phyloP scores from a whole-genome alignment of 1,284 basidiomycete species.

The Cryptococcus hybrid region DNA sequence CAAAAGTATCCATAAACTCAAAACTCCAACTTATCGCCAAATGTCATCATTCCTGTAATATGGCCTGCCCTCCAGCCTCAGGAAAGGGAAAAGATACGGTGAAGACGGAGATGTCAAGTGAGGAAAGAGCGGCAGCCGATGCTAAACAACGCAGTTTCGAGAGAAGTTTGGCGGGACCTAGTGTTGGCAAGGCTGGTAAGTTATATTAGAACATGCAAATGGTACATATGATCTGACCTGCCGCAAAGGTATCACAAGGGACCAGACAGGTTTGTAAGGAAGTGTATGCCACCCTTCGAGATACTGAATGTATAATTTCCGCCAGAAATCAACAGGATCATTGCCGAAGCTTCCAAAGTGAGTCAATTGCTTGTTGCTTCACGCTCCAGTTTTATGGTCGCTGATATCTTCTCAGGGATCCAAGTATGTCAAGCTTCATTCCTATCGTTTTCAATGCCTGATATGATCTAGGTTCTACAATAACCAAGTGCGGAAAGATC shows the following conservation, averaged over 20 bases:
- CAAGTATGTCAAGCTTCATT: slow-evolving; percentile 26
- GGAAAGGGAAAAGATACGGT: neutral
- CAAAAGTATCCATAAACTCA: too few species aligned
- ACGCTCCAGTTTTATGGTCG: neutral
- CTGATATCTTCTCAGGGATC: slow-evolving; percentile 32
- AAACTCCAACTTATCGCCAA: too few species aligned
- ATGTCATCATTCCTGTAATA: too few species aligned
- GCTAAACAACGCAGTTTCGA: slow-evolving; percentile 38
- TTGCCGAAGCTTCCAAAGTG: slow-evolving; percentile 49
- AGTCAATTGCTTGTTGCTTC: neutral
- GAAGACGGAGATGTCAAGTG: slow-evolving; percentile 42
- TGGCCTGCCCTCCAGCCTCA: neutral
- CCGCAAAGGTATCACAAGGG: slow-evolving; percentile 36
- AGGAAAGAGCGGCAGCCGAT: slow-evolving; percentile 21
- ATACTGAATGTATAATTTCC: neutral
- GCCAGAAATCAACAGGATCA: slow-evolving; percentile 47
- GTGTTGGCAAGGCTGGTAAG: slow-evolving; percentile 49
- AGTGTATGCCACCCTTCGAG: neutral
- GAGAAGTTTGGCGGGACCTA: slow-evolving; percentile 48
- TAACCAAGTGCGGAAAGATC: slow-evolving; percentile 47
- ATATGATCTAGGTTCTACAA: slow-evolving; percentile 23
- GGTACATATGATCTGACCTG: neutral
- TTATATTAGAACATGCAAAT: neutral
- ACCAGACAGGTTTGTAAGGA: slow-evolving; percentile 45
- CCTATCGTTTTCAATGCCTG: neutral